These are phyloP conservation scores for Cicer pinnatifidum DNA, from an alignment of 306 rosid species.

Conservation along the genomic window DNA sequence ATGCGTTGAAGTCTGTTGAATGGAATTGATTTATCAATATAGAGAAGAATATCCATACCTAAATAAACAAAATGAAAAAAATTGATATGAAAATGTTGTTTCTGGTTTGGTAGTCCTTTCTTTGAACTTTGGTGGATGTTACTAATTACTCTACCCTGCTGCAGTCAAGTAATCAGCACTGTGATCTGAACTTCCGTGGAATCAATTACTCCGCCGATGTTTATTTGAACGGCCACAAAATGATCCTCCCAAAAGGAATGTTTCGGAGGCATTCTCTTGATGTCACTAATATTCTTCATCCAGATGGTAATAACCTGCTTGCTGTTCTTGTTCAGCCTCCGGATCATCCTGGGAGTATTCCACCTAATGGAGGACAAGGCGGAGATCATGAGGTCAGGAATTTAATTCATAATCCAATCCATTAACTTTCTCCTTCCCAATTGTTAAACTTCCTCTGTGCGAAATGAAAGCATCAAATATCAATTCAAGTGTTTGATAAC, in stretches of 20 bases:
- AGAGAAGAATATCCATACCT: not conserved
- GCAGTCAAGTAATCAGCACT: conserved; percentile 69
- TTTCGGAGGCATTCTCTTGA: conserved; percentile 88
- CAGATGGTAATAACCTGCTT: conserved; percentile 72
- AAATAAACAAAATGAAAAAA: not conserved
- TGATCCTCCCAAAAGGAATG: conserved; percentile 84
- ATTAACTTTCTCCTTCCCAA: conserved; percentile 14
- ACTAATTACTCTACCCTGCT: conserved; percentile 40
- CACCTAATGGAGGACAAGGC: conserved; percentile 87
- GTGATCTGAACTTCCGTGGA: conserved; percentile 91
- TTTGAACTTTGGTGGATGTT: conserved; percentile 29
- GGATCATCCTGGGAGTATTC: conserved; percentile 93
- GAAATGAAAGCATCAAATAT: not conserved
- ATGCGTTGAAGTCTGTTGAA: conserved; percentile 9
- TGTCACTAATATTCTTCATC: conserved; percentile 74
- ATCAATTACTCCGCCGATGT: conserved; percentile 86
- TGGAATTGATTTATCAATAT: not conserved
- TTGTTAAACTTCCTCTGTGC: conserved; percentile 19
- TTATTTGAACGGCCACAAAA: conserved; percentile 81
- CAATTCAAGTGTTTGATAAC: conserved; percentile 34
- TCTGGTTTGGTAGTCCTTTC: conserved; percentile 23
- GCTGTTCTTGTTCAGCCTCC: conserved; percentile 96
- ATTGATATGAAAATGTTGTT: not conserved
- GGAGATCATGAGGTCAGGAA: conserved; percentile 90
- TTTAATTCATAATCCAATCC: conserved; percentile 6